Evolutionary conservation across 176 grass and related monocot species (phyloP).

Genomic region (Hordeum marinum): DNA sequence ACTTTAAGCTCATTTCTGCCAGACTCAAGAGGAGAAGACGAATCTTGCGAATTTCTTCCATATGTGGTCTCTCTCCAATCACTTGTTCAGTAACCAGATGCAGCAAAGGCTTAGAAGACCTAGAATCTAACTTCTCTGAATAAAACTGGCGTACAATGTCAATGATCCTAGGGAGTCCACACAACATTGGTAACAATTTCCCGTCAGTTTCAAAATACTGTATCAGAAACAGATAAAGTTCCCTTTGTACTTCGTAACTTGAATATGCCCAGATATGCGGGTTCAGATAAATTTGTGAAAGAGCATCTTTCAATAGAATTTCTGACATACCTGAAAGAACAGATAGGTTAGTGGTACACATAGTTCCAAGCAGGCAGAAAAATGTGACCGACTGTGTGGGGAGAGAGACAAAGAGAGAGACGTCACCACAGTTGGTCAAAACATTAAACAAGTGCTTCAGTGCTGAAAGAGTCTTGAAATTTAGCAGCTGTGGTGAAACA

Average conservation of each 20-base stretch:
- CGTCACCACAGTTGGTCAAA: slow-evolving; percentile 62
- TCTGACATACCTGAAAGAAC: slow-evolving; percentile 74
- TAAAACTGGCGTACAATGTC: slow-evolving; percentile 74
- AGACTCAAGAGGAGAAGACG: slow-evolving; percentile 87
- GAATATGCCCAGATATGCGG: slow-evolving; percentile 89
- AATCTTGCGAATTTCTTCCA: slow-evolving; percentile 81
- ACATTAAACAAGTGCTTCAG: slow-evolving; percentile 89
- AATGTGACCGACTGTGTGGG: background rate
- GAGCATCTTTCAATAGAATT: slow-evolving; percentile 74
- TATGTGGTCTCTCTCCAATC: slow-evolving; percentile 63
- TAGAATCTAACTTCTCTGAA: slow-evolving; percentile 65
- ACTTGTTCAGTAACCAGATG: slow-evolving; percentile 65
- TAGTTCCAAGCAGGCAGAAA: slow-evolving; percentile 35
- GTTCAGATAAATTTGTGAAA: slow-evolving; percentile 86
- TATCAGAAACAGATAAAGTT: slow-evolving; percentile 86
- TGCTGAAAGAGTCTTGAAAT: slow-evolving; percentile 74
- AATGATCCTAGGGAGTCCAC: slow-evolving; percentile 75
- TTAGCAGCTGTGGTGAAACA: slow-evolving; percentile 63
- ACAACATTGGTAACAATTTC: slow-evolving; percentile 58
- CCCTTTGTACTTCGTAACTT: slow-evolving; percentile 81
- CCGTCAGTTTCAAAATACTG: slow-evolving; percentile 82
- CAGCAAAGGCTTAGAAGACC: slow-evolving; percentile 53
- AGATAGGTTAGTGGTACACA: slow-evolving; percentile 29
- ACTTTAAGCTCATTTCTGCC: slow-evolving; percentile 94
- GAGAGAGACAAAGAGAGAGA: background rate